These are phyloP conservation scores for Dissophora ornata DNA, from an alignment of 192 early-diverging fungal species.

Conservation along the genomic window DNA sequence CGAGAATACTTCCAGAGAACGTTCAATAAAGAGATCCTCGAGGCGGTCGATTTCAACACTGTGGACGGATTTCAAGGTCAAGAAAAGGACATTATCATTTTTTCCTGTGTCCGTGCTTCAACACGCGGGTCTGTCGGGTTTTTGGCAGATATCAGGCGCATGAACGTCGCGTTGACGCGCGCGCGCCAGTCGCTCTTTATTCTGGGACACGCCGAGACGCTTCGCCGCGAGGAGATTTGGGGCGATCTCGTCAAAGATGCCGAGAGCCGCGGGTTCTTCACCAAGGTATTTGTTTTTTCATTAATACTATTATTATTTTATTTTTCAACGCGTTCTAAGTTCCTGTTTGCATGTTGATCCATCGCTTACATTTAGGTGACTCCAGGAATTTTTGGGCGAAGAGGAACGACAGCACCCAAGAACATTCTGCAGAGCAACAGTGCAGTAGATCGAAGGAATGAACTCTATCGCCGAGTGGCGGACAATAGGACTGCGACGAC, in stretches of 20 bases:
- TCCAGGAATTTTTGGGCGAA: conserved; percentile 23
- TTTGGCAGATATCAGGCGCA: conserved; percentile 82
- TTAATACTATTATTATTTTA: not conserved
- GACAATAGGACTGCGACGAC: conserved; percentile 11
- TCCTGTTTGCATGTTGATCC: too few relatives aligned
- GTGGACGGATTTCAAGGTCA: conserved; percentile 98
- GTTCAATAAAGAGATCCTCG: conserved; percentile 73
- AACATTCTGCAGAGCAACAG: conserved; percentile 23
- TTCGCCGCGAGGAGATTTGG: conserved; percentile 78
- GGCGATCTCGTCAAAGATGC: conserved; percentile 78
- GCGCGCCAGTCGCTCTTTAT: conserved; percentile 87
- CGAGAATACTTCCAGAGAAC: conserved; percentile 69
- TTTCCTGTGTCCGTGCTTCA: conserved; percentile 90
- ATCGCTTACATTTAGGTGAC: conserved; percentile 30
- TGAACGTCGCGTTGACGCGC: conserved; percentile 93
- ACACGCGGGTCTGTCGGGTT: conserved; percentile 77
- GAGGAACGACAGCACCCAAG: conserved; percentile 13
- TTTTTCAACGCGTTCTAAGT: too few relatives aligned
- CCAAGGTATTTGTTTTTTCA: conserved; percentile 33
- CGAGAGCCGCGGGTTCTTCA: conserved; percentile 52
- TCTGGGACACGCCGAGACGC: conserved; percentile 74
- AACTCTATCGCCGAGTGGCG: conserved; percentile 16
- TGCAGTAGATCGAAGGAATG: conserved; percentile 12
- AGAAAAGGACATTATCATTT: conserved; percentile 97
- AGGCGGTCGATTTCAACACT: conserved; percentile 91